A percentile compares a stretch with the other conserved stretches of the same genome.
Conservation (phyloP, 2,329 filamentous ascomycete genomes). For the Nakataea oryzae region DNA sequence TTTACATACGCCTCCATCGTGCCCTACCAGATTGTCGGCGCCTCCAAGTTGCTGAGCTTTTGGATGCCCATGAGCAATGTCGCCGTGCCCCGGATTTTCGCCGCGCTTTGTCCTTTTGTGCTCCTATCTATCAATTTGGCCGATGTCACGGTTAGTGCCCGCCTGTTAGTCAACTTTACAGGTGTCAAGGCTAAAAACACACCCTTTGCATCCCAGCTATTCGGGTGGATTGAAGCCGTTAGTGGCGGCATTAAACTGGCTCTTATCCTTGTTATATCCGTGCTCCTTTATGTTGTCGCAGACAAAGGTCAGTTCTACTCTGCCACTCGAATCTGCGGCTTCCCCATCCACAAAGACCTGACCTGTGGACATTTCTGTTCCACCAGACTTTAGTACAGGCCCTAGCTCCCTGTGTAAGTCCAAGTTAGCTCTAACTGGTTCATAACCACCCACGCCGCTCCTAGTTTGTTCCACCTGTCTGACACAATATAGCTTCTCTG, state of each 20-base stretch:
- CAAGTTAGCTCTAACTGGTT: too few species aligned
- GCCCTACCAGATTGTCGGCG: background rate
- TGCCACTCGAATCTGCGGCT: too few species aligned
- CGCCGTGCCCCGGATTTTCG: background rate
- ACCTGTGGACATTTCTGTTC: too few species aligned
- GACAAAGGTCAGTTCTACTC: constrained; percentile 2
- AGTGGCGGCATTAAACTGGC: constrained; percentile 11
- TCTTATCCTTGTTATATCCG: constrained; percentile 8
- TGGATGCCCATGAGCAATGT: background rate
- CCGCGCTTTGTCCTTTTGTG: background rate
- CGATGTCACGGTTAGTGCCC: constrained; percentile 1
- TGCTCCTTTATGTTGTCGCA: constrained; percentile 9
- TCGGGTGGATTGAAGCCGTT: constrained; percentile 13
- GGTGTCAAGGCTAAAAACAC: too few species aligned
- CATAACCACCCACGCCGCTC: too few species aligned
- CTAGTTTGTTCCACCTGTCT: background rate
- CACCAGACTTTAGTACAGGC: too few species aligned
- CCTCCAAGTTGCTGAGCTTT: background rate
- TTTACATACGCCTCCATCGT: constrained; percentile 1
- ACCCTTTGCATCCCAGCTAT: constrained; percentile 6
- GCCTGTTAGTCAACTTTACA: background rate
- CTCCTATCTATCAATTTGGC: constrained; percentile 7
- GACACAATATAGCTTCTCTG: background rate
- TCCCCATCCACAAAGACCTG: too few species aligned
- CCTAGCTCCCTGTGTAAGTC: too few species aligned